phyloP scores from a whole-genome alignment of 116 monocot species.

The Posidonia oceanica region DNA sequence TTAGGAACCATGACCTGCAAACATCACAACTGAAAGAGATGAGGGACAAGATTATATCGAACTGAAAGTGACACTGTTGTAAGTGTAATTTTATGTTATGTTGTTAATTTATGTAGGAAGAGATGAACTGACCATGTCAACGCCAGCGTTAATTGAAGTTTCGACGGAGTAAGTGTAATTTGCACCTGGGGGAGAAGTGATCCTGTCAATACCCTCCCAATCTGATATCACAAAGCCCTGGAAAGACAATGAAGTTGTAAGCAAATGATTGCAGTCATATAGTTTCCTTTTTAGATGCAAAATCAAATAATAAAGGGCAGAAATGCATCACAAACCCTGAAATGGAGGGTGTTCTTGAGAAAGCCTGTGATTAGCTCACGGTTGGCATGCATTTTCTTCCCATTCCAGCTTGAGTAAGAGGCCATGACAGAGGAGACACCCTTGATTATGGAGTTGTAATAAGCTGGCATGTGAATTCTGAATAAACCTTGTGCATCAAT shows the following conservation, averaged over 20 bases:
- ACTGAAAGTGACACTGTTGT: background rate
- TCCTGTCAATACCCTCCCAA: conserved; percentile 60
- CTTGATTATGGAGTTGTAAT: conserved; percentile 31
- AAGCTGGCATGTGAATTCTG: conserved; percentile 45
- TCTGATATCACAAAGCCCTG: conserved; percentile 73
- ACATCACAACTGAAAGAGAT: background rate
- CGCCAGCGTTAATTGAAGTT: conserved; percentile 29
- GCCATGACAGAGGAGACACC: conserved; percentile 49
- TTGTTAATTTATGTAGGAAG: background rate
- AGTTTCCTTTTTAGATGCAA: background rate
- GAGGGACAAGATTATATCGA: too few species aligned
- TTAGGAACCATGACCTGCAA: conserved; percentile 63
- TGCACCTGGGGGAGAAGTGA: conserved; percentile 24
- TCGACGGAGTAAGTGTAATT: conserved; percentile 38
- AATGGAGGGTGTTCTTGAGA: conserved; percentile 42
- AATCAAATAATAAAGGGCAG: background rate
- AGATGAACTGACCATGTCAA: conserved; percentile 35
- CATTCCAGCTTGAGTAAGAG: conserved; percentile 50
- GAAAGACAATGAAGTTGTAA: background rate
- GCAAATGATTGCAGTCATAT: background rate
- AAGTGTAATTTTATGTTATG: background rate
- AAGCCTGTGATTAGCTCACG: conserved; percentile 30
- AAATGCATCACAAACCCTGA: conserved; percentile 18
- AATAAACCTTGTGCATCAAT: conserved; percentile 18
- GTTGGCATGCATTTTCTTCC: conserved; percentile 46